Evolutionary conservation across 306 rosid genomes (phyloP).

Genomic region (Phaseolus lunatus): DNA sequence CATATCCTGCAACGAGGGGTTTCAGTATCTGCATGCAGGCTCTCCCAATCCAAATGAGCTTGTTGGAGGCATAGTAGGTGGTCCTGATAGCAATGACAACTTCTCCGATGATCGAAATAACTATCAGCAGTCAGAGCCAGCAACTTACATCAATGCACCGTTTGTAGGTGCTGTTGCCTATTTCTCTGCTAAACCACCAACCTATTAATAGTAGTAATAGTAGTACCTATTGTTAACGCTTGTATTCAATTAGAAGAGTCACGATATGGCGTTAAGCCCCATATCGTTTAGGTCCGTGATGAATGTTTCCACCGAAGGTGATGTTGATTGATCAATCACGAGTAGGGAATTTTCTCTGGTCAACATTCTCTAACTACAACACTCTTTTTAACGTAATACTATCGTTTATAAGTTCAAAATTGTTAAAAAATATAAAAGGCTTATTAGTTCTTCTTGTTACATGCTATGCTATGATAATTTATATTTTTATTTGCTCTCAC

Average conservation of each 20-base stretch:
- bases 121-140: slow-evolving; percentile 88
- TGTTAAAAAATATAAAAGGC: no score
- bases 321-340: no score
- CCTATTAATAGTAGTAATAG: not conserved
- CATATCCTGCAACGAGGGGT: slow-evolving; percentile 68
- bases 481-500: no score
- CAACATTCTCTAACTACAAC: no score
- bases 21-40: slow-evolving; percentile 57
- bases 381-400: no score
- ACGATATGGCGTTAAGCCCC: not conserved
- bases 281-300: not conserved
- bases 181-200: slow-evolving; percentile 46
- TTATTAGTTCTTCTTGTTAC: no score
- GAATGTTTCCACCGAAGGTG: no score
- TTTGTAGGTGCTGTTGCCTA: slow-evolving; percentile 81
- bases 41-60: slow-evolving; percentile 80
- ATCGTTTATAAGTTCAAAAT: no score
- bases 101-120: slow-evolving; percentile 77
- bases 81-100: slow-evolving; percentile 75
- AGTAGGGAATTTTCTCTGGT: no score
- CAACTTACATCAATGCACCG: slow-evolving; percentile 92
- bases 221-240: not conserved
- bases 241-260: not conserved
- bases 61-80: slow-evolving; percentile 88
- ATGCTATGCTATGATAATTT: no score